Evolutionary conservation across 2,329 filamentous ascomycete genomes (phyloP).

Genomic region (Epichloe aotearoae): DNA sequence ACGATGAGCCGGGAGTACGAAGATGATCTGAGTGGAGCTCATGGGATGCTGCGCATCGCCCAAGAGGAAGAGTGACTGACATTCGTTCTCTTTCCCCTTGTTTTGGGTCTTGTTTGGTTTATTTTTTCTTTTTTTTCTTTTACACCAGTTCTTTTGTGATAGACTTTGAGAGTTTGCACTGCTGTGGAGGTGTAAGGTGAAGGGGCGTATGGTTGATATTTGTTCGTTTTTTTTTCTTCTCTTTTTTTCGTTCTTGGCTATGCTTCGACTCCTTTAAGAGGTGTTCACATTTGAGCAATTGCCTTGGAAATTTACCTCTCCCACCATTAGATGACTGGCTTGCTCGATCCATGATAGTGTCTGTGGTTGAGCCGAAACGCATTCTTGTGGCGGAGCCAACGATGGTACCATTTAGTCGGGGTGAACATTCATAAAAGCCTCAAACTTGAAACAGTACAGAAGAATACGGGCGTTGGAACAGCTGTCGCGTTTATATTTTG

Average conservation of each 20-base stretch:
- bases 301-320: neutral
- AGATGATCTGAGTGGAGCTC: no score
- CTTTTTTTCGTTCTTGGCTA: neutral
- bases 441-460: neutral
- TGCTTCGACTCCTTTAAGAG: neutral
- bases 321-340: neutral
- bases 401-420: neutral
- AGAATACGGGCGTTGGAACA: neutral
- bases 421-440: neutral
- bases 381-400: neutral
- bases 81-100: neutral
- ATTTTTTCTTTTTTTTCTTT: neutral
- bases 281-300: neutral
- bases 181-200: neutral
- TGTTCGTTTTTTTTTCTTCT: neutral
- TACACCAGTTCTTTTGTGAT: neutral
- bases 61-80: neutral
- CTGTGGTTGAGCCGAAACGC: neutral
- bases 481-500: neutral
- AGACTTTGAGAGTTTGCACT: neutral
- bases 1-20: neutral
- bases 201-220: neutral
- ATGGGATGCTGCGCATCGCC: neutral
- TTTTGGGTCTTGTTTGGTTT: neutral
- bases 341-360: neutral